Base-by-base conservation (phyloP, 495 filamentous ascomycete genomes). In the Podospora didyma region DNA sequence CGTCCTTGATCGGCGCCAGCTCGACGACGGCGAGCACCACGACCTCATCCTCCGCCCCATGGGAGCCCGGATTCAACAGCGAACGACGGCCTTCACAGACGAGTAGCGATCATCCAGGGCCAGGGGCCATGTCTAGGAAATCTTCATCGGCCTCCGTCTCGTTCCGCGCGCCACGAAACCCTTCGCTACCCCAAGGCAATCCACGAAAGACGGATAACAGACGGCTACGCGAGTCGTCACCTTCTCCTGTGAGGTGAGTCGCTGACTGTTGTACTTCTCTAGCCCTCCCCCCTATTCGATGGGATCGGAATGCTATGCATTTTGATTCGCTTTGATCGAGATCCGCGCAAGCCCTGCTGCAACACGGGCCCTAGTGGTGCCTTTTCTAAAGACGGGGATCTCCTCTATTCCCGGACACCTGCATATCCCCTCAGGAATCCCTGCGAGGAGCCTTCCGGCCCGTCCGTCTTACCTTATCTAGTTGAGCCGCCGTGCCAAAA, bases 201-300 rank as follows among this genome's bases (percentile, higher is more conserved):
- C 73, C 73, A 51, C 73, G 74, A 34, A 75, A 70, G 48, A 75
- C 75, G 26, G 70, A 72, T 48, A 72, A 68, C 52, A 61, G 52
- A 46, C 67, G 75, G 17, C 69, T 76, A 31, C 66, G 73, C 42
- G 68, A 69, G n/a, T 73, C 72, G 24, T 79, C 76, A n/a, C 76
- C 75, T 26, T 72, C 71, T 42, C 73, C 75, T 48, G 62, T 67
- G 55, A 76, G 68, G 75, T 78, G 66, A 76, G 75, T 74, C 28
- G 16, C 19, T 59, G n/a, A 28, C 46, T 55, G 39, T 51, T 2
- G 21, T 54, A 54, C 47, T 56, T n/a, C 12, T 14, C 22, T 39
- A 23, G 20, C 51, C 46, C 41, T 19, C 10, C 22, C 6, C 39
- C 21, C 21, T 20, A 35, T 31, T 31, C 26, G 26, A 26, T 34